A percentile compares a stretch with the other conserved stretches of the same genome.
Evolutionary conservation across 192 early-diverging fungal genomes (phyloP).

Genomic region (Obelidium mucronatum): DNA sequence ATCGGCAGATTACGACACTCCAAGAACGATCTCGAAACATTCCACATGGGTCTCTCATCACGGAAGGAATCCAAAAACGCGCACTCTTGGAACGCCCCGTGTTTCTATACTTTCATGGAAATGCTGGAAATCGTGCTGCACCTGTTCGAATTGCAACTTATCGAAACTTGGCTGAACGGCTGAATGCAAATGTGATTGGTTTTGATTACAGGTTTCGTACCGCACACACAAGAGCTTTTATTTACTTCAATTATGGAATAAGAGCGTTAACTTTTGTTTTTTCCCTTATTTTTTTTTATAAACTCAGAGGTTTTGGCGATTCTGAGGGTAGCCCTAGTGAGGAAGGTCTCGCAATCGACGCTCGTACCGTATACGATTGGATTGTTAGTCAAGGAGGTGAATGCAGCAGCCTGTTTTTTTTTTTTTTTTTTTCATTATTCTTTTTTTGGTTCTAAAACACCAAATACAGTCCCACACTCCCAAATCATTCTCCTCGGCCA

Average conservation of each 20-base stretch:
- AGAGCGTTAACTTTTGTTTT: background rate
- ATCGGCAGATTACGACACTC: constrained; percentile 23
- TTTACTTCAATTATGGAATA: background rate
- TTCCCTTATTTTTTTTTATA: background rate
- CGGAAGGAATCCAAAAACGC: constrained; percentile 27
- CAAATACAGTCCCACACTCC: constrained; percentile 31
- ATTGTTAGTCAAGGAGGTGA: constrained; percentile 41
- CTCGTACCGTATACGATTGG: constrained; percentile 52
- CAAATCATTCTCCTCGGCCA: constrained; percentile 60
- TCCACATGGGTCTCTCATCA: constrained; percentile 13
- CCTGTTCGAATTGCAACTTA: constrained; percentile 25
- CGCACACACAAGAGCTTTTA: background rate
- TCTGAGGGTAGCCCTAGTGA: constrained; percentile 53
- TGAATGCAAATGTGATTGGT: constrained; percentile 53
- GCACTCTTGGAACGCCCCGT: constrained; percentile 41
- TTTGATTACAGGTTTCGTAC: constrained; percentile 51
- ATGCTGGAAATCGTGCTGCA: constrained; percentile 56
- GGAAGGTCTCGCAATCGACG: constrained; percentile 46
- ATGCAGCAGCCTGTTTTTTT: background rate
- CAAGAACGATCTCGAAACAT: background rate
- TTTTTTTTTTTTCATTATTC: too few species aligned
- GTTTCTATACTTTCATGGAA: constrained; percentile 64
- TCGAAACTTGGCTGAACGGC: constrained; percentile 16
- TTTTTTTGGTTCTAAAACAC: background rate
- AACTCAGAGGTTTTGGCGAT: constrained; percentile 58